A percentile compares a stretch with the other conserved stretches of the same genome.
Evolutionary conservation across 1,139 yeast species (phyloP).

Genomic region (Blastobotrys arbuscula): DNA sequence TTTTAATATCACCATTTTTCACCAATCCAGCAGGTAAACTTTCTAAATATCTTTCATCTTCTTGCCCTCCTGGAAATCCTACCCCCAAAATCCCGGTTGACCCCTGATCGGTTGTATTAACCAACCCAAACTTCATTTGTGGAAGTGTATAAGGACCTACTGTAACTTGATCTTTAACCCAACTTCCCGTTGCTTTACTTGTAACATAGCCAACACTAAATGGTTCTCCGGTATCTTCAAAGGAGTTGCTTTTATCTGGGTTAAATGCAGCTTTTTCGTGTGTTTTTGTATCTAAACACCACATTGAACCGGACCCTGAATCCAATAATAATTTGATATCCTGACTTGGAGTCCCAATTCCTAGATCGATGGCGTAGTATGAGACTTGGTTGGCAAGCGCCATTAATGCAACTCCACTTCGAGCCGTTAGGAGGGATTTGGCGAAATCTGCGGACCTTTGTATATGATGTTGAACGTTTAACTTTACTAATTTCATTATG

Average conservation of each 20-base stretch:
- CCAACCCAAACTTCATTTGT: conserved; percentile 48
- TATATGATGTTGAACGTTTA: background rate
- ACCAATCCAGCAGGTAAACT: conserved; percentile 23
- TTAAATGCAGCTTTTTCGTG: conserved; percentile 18
- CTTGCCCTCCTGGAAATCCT: conserved; percentile 41
- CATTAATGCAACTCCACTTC: conserved; percentile 2
- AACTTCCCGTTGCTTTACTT: conserved; percentile 51
- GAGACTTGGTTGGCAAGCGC: conserved; percentile 26
- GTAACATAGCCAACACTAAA: conserved; percentile 49
- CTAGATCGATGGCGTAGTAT: conserved; percentile 39
- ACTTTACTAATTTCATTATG: conserved; percentile 2
- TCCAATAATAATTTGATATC: conserved; percentile 50
- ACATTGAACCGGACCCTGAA: conserved; percentile 62
- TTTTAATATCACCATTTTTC: conserved; percentile 34
- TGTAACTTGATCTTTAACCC: conserved; percentile 49
- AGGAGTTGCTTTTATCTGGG: background rate
- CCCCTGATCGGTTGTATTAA: conserved; percentile 40
- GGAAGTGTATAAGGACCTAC: conserved; percentile 42
- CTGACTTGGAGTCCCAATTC: conserved; percentile 50
- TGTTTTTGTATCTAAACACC: conserved; percentile 39
- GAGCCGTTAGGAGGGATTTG: background rate
- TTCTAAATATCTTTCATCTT: conserved; percentile 34
- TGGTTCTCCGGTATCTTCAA: background rate
- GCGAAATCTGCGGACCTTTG: background rate
- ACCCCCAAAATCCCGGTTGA: conserved; percentile 46